Percentiles rank a stretch among this genome's conserved stretches.
phyloP scores from a whole-genome alignment of 164 flowering plant species.

The Vitis labrusca region DNA sequence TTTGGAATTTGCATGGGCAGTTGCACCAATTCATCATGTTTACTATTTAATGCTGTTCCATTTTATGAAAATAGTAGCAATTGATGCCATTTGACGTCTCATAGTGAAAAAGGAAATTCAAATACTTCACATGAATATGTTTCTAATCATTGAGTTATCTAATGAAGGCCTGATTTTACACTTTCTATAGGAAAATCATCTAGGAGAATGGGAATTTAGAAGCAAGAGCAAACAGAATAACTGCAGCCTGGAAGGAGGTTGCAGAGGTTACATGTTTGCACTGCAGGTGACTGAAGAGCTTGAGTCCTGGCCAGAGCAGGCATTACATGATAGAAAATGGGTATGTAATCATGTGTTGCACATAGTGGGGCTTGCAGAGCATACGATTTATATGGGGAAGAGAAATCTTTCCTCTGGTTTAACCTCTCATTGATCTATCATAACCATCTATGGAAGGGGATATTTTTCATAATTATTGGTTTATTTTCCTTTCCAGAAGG shows the following conservation, averaged over 20 bases:
- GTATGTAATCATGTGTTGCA: conserved; percentile 9
- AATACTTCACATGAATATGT: neutral
- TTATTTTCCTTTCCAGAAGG: neutral
- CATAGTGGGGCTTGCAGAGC: neutral
- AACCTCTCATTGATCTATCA: no score
- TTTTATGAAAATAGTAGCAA: neutral
- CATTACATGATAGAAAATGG: conserved; percentile 25
- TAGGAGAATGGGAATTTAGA: conserved; percentile 37
- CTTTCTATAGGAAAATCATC: conserved; percentile 11
- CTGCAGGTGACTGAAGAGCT: conserved; percentile 37
- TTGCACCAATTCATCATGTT: no score
- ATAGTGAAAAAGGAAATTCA: neutral
- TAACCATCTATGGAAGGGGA: no score
- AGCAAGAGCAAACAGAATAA: conserved; percentile 29
- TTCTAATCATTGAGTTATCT: neutral
- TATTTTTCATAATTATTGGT: neutral
- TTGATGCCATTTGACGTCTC: neutral
- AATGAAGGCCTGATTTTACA: neutral
- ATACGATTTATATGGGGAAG: neutral
- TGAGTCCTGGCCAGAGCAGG: conserved; percentile 33
- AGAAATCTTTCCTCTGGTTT: neutral
- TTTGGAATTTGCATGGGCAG: no score
- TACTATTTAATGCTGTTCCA: neutral
- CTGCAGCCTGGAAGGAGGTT: conserved; percentile 27
- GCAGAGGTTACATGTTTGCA: conserved; percentile 36